Conservation (phyloP, 1,139 yeast species). For the Eremothecium gossypii region DNA sequence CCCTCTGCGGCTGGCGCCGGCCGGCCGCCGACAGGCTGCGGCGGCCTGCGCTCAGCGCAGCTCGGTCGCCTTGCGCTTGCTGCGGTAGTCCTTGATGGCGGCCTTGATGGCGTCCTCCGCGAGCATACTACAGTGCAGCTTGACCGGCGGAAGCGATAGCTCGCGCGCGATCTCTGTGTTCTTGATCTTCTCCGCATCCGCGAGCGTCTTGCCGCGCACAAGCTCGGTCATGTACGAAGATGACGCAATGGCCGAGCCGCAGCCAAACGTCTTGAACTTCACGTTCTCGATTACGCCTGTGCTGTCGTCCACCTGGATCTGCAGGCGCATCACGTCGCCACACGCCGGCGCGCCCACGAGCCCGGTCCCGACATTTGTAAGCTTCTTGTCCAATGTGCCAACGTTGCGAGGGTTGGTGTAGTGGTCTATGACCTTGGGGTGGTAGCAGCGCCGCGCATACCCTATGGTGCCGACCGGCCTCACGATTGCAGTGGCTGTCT, state of each 20-base stretch:
- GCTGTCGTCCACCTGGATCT: conserved; percentile 82
- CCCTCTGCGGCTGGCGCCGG: no score
- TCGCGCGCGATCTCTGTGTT: conserved; percentile 91
- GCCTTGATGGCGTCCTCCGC: conserved; percentile 98
- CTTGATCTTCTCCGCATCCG: conserved; percentile 85
- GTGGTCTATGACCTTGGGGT: conserved; percentile 80
- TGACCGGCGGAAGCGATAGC: conserved; percentile 90
- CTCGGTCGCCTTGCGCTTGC: conserved; percentile 39
- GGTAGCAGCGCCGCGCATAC: conserved; percentile 33
- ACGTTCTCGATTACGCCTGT: conserved; percentile 91
- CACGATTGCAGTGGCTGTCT: no score
- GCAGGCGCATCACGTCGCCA: conserved; percentile 98
- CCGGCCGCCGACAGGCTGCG: not conserved
- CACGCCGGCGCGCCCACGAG: conserved; percentile 98
- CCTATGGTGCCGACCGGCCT: no score
- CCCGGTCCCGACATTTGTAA: conserved; percentile 86
- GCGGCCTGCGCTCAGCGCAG: conserved; percentile 7
- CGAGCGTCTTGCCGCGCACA: conserved; percentile 89
- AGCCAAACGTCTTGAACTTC: conserved; percentile 95
- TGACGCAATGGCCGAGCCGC: conserved; percentile 96
- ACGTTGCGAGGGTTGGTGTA: conserved; percentile 95
- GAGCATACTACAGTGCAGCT: conserved; percentile 94
- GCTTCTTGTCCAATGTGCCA: conserved; percentile 77
- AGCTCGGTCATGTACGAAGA: conserved; percentile 91
- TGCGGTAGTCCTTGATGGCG: conserved; percentile 88